Evolutionary conservation across 2,329 filamentous ascomycete genomes (phyloP), one percentile per base, ranked within the genome.

Genomic region (Thermothelomyces thermophilus): DNA sequence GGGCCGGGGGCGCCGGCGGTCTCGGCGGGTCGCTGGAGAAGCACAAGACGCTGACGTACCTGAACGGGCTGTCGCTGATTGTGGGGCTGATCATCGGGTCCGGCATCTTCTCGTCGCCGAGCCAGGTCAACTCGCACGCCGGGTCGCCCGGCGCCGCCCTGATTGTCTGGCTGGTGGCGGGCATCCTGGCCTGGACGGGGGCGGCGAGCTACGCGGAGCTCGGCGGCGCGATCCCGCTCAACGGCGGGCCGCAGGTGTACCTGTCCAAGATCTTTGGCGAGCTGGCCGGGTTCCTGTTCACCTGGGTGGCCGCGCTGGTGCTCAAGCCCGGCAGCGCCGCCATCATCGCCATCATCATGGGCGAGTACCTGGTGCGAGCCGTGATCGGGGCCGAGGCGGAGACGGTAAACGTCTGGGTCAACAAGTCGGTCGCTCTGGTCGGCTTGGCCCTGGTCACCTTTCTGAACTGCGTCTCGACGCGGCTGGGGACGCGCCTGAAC

Each of bases 291-390:
- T 98, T 98, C 64, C 73, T 97, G 30, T 98, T 96, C 68, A 94
- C 90, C 2, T 98, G 93, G 93, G 90, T 88, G 45, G 90, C 93
- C 0, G 89, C 97, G 14, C 79, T 93, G 53, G 93, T 98, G 11
- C 73, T 98, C 54, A 97, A 96, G 70, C 93, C 93, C 0, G 93
- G 93, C 2, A 87, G 87, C 34, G 84, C 90, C 9, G 93, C 93
- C 54, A 98, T 98, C 64, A 89, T 98, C 57, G 80, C 91, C 57
- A 96, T 98, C 59, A 96, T 98, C 62, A 96, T 97, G 74, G 93
- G 93, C 37, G 93, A 98, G 69, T 98, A 98, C 64, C 73, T 95
- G n/a, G 88, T 96, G 46, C 79, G 90, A 41, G 90, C 90, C 13
- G 77, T 86, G 37, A 84, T 95, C 51, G 90, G 90, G 8, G 83